Percentiles rank a stretch among this genome's conserved stretches.
Conservation (phyloP, 2,329 filamentous ascomycete species). For the Phialophora macrospora region DNA sequence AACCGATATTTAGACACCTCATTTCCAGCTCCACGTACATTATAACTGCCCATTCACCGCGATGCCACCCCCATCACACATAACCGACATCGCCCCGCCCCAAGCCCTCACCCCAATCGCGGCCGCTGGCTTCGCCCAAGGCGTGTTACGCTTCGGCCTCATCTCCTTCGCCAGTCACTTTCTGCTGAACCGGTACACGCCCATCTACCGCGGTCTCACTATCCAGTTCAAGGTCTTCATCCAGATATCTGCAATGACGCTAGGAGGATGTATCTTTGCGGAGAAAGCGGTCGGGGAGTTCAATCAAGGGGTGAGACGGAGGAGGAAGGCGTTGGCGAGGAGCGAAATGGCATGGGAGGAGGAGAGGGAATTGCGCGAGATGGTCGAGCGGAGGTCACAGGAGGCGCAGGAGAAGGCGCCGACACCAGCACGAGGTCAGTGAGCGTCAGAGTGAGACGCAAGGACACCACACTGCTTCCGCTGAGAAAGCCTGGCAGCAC, state of each 20-base stretch:
- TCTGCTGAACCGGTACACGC: constrained; percentile 49
- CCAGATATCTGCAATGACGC: constrained; percentile 54
- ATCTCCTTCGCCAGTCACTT: constrained; percentile 54
- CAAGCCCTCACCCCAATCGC: constrained; percentile 50
- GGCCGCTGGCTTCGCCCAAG: constrained; percentile 50
- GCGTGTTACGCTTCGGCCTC: constrained; percentile 52
- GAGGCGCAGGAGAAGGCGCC: neutral
- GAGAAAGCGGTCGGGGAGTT: constrained; percentile 54
- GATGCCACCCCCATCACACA: constrained; percentile 51
- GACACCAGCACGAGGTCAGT: neutral
- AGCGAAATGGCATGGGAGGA: constrained; percentile 38
- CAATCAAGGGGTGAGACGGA: constrained; percentile 49
- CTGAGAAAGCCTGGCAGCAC: neutral
- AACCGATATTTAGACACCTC: no score
- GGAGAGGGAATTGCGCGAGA: constrained; percentile 44
- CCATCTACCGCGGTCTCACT: constrained; percentile 54
- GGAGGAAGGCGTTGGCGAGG: constrained; percentile 46
- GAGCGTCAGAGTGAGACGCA: neutral
- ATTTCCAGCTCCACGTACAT: neutral
- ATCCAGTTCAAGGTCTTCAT: constrained; percentile 57
- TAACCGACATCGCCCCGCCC: constrained; percentile 48
- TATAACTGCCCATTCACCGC: constrained; percentile 18
- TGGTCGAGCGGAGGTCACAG: constrained; percentile 42
- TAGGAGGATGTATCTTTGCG: constrained; percentile 56
- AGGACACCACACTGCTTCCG: neutral